A percentile compares a stretch with the other conserved stretches of the same genome.
These are phyloP conservation scores for Chlorella sp. DNA, from an alignment of 139 green algal species.

Conservation along the genomic window DNA sequence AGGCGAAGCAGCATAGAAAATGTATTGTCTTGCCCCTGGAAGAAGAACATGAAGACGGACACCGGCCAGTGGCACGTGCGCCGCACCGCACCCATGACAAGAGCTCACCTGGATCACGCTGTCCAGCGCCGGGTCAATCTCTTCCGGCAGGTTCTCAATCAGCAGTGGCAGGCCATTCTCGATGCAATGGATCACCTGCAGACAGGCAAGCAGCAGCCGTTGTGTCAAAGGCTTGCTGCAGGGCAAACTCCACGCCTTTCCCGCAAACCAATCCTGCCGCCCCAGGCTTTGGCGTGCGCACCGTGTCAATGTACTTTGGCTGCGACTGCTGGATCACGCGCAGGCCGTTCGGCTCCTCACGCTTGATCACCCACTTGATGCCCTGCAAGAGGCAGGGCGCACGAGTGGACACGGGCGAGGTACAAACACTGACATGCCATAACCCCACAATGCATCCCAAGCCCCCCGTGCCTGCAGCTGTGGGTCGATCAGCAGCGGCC, in stretches of 20 bases:
- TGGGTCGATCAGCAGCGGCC: conserved; percentile 92
- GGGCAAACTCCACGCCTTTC: too few relatives aligned
- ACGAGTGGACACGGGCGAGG: too few relatives aligned
- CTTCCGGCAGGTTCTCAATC: conserved; percentile 89
- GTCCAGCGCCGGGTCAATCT: conserved; percentile 91
- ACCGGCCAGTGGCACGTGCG: too few relatives aligned
- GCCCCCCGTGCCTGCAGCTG: conserved; percentile 71
- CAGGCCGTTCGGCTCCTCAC: conserved; percentile 80
- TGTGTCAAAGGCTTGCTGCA: too few relatives aligned
- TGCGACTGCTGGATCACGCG: conserved; percentile 89
- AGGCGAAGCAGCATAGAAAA: too few relatives aligned
- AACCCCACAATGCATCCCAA: too few relatives aligned
- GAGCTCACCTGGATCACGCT: conserved; percentile 71
- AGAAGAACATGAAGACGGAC: too few relatives aligned
- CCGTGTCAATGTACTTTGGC: conserved; percentile 86
- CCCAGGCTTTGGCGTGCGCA: too few relatives aligned
- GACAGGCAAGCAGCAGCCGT: neutral
- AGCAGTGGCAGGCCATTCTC: conserved; percentile 87
- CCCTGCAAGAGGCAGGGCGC: conserved; percentile 57
- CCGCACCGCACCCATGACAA: too few relatives aligned
- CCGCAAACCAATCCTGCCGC: too few relatives aligned
- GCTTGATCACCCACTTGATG: conserved; percentile 88
- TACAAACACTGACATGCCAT: too few relatives aligned
- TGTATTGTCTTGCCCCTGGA: too few relatives aligned
- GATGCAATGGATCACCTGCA: conserved; percentile 82